Percentiles rank a stretch among this genome's conserved stretches.
Conservation (phyloP, 75 land plant species). For the Pseudotsuga menziesii region DNA sequence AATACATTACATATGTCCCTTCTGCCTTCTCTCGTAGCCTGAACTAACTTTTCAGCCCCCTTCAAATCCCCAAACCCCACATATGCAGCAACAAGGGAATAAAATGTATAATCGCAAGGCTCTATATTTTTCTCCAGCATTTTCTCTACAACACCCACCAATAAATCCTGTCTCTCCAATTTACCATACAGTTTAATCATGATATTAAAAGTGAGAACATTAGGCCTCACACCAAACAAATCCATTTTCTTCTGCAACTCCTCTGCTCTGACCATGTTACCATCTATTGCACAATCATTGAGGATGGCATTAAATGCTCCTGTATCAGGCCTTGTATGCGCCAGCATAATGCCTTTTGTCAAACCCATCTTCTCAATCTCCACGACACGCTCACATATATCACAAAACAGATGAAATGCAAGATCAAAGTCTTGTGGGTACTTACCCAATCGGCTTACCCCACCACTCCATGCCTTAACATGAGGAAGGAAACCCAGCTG, state of each 20-base stretch:
- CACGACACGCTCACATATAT: constrained; percentile 14
- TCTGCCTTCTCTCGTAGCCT: constrained; percentile 60
- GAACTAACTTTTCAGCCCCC: constrained; percentile 64
- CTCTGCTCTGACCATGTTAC: constrained; percentile 24
- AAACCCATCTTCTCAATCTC: neutral
- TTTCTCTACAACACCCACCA: constrained; percentile 26
- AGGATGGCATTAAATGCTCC: constrained; percentile 46
- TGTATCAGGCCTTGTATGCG: constrained; percentile 38
- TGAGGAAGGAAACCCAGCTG: constrained; percentile 25
- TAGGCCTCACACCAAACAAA: constrained; percentile 21
- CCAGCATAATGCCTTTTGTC: neutral
- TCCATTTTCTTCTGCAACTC: constrained; percentile 11
- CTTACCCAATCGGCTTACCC: constrained; percentile 30
- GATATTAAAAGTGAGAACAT: constrained; percentile 39
- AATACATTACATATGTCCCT: constrained; percentile 41
- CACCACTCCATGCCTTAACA: constrained; percentile 52
- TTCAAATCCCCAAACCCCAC: constrained; percentile 75
- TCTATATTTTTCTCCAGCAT: constrained; percentile 35
- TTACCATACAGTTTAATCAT: constrained; percentile 42
- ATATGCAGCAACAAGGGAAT: constrained; percentile 83
- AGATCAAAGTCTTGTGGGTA: constrained; percentile 17
- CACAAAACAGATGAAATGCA: constrained; percentile 35
- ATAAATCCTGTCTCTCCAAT: constrained; percentile 10
- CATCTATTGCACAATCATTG: constrained; percentile 38
- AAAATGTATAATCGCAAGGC: constrained; percentile 57